These are phyloP conservation scores for Cubamyces sp. DNA, from an alignment of 768 basidiomycete genomes.

Conservation along the genomic window DNA sequence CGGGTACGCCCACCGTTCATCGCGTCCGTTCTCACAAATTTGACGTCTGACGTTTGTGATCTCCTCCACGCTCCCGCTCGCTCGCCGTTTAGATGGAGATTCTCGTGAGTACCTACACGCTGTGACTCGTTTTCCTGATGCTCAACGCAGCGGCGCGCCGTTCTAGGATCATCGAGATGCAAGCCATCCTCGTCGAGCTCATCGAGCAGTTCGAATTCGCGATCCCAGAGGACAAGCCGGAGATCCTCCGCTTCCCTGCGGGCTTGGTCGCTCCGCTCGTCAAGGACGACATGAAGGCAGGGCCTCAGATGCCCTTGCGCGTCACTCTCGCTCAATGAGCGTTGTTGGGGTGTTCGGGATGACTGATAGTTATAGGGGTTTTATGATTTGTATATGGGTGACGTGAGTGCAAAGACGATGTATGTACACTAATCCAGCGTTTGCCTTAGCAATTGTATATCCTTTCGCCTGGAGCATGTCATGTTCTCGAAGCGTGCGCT, in stretches of 20 bases:
- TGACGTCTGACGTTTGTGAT: neutral
- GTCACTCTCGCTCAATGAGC: constrained; percentile 28
- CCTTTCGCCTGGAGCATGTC: no score
- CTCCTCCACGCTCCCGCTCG: neutral
- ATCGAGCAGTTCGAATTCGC: constrained; percentile 41
- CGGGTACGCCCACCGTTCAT: constrained; percentile 1
- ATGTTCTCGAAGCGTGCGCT: no score
- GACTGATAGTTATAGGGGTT: no score
- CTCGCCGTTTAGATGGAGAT: constrained; percentile 31
- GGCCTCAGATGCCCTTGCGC: constrained; percentile 41
- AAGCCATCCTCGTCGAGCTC: constrained; percentile 39
- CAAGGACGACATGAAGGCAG: constrained; percentile 31
- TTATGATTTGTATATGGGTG: no score
- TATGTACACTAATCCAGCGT: no score
- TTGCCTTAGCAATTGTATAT: no score
- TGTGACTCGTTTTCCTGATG: neutral
- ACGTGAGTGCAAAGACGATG: no score
- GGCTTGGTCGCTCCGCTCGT: constrained; percentile 41
- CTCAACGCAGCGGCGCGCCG: constrained; percentile 30
- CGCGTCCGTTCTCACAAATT: neutral
- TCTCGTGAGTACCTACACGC: constrained; percentile 32
- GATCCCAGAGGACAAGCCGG: constrained; percentile 36
- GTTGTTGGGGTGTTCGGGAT: no score
- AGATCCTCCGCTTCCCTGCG: constrained; percentile 37
- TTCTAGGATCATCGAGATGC: constrained; percentile 39